These are phyloP conservation scores for Eucalyptus lansdowneana DNA, from an alignment of 345 rosid genomes.

Conservation along the genomic window DNA sequence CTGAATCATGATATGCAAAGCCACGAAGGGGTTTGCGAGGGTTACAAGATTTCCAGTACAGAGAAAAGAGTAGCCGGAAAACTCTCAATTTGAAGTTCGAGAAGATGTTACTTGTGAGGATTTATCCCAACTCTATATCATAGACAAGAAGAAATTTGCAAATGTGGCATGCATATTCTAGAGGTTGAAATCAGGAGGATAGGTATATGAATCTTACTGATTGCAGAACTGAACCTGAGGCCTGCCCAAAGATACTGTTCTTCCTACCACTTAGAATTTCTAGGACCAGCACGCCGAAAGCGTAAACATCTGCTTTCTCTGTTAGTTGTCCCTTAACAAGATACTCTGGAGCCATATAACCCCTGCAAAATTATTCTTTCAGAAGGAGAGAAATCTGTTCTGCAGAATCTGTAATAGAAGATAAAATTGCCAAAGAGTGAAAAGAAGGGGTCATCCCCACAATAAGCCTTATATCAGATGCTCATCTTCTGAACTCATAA, in stretches of 20 bases:
- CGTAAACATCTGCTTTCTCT: conserved; percentile 4
- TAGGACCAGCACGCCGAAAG: conserved; percentile 1
- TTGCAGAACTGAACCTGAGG: not conserved
- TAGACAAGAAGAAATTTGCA: not conserved
- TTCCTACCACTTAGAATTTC: conserved; percentile 2
- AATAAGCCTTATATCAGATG: not conserved
- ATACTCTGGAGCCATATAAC: conserved; percentile 12
- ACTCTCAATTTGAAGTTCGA: not conserved
- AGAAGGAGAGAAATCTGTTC: not conserved
- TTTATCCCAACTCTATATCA: not conserved
- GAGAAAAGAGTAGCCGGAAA: not conserved
- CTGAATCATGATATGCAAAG: not conserved
- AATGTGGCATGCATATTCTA: not conserved
- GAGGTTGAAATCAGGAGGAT: not conserved
- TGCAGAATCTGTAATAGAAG: not conserved
- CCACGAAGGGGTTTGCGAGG: not conserved
- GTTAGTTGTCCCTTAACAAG: conserved; percentile 4
- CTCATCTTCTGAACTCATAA: not conserved
- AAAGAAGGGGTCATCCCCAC: not conserved
- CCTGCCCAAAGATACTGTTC: not conserved
- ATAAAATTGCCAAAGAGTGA: not conserved
- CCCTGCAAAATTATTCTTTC: not conserved
- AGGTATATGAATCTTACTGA: not conserved
- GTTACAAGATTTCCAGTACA: not conserved
- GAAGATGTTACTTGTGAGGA: not conserved